phyloP scores from a whole-genome alignment of 192 early-diverging fungal species.

The Backusella westeae region DNA sequence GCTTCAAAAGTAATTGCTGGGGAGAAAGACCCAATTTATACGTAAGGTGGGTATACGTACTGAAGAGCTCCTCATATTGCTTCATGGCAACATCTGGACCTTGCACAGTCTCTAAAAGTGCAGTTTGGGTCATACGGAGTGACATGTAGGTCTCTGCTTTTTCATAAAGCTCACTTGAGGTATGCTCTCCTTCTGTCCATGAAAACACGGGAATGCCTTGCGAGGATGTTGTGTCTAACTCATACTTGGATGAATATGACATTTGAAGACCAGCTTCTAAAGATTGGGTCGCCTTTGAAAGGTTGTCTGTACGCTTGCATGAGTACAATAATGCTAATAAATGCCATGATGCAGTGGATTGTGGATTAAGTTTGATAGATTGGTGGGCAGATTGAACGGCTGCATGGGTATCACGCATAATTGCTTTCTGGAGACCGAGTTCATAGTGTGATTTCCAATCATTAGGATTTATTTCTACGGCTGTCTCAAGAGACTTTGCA shows the following conservation, averaged over 20 bases:
- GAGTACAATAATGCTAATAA: slow-evolving; percentile 64
- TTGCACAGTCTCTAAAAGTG: slow-evolving; percentile 31
- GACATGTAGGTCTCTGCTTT: slow-evolving; percentile 43
- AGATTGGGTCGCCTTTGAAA: slow-evolving; percentile 56
- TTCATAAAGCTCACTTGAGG: slow-evolving; percentile 50
- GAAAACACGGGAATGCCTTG: not conserved
- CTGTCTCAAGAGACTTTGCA: slow-evolving; percentile 34
- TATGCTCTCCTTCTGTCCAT: slow-evolving; percentile 44
- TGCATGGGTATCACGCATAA: slow-evolving; percentile 54
- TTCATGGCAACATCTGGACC: slow-evolving; percentile 35
- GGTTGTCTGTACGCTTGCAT: slow-evolving; percentile 54
- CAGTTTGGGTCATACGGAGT: slow-evolving; percentile 6
- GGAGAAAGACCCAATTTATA: not conserved
- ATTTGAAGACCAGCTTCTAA: slow-evolving; percentile 57
- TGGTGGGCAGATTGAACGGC: slow-evolving; percentile 53
- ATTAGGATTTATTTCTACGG: slow-evolving; percentile 46
- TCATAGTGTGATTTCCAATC: slow-evolving; percentile 58
- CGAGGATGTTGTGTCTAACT: not conserved
- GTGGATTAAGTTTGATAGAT: slow-evolving; percentile 52
- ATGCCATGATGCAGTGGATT: slow-evolving; percentile 69
- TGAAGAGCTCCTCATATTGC: slow-evolving; percentile 7
- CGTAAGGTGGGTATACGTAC: not conserved
- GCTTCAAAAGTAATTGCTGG: not conserved
- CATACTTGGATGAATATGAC: slow-evolving; percentile 42
- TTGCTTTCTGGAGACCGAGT: slow-evolving; percentile 62